Percentiles rank a stretch among this genome's conserved stretches.
These are phyloP conservation scores for Colletotrichum sansevieriae DNA, from an alignment of 2,329 filamentous ascomycete genomes.

Conservation along the genomic window DNA sequence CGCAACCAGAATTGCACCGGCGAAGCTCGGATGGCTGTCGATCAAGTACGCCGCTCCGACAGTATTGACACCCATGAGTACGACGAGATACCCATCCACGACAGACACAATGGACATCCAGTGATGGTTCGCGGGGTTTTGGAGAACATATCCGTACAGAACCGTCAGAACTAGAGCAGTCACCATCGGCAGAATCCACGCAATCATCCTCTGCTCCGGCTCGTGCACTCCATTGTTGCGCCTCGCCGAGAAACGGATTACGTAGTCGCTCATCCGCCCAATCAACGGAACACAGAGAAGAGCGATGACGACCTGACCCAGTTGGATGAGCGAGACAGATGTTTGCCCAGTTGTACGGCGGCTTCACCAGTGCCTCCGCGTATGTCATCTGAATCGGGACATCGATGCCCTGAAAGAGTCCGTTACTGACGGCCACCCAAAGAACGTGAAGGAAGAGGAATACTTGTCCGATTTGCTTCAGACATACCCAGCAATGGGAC, in stretches of 20 bases:
- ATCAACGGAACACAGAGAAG: slow-evolving; percentile 33
- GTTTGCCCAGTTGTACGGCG: slow-evolving; percentile 39
- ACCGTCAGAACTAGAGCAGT: slow-evolving; percentile 30
- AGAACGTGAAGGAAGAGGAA: slow-evolving; percentile 40
- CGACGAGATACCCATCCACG: slow-evolving; percentile 33
- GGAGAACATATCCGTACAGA: slow-evolving; percentile 35
- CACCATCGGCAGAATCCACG: slow-evolving; percentile 35
- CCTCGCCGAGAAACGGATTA: slow-evolving; percentile 47
- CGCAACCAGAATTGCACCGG: slow-evolving; percentile 31
- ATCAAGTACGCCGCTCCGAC: slow-evolving; percentile 36
- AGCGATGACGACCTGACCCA: slow-evolving; percentile 29
- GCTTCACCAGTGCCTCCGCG: slow-evolving; percentile 32
- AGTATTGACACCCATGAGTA: slow-evolving; percentile 30
- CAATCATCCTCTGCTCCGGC: slow-evolving; percentile 54
- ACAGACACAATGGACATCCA: slow-evolving; percentile 38
- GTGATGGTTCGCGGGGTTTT: slow-evolving; percentile 27
- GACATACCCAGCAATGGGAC: slow-evolving; percentile 17
- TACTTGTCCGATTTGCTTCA: slow-evolving; percentile 34
- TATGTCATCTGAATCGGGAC: slow-evolving; percentile 39
- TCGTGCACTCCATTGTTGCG: slow-evolving; percentile 57
- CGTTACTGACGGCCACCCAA: slow-evolving; percentile 38
- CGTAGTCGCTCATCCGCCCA: slow-evolving; percentile 37
- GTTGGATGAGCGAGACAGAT: slow-evolving; percentile 36
- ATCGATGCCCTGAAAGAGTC: slow-evolving; percentile 39
- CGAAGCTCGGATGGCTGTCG: slow-evolving; percentile 32